Conservation (phyloP, 345 rosid genomes). For the Erysimum cheiranthoides region DNA sequence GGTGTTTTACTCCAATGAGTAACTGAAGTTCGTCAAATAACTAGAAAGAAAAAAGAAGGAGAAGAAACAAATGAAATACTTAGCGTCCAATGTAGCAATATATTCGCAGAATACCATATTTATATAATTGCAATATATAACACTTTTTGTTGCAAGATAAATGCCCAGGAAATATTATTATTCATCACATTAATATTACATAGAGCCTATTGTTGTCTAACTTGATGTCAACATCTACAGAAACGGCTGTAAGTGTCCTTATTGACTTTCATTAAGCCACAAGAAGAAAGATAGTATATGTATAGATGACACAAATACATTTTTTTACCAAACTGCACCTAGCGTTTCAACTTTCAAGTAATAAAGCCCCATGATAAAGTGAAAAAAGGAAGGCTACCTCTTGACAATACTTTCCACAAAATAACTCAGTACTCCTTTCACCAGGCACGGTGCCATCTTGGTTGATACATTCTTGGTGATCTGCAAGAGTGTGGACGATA, state of each 20-base stretch:
- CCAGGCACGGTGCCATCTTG: constrained; percentile 44
- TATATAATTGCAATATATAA: background rate
- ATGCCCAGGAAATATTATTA: background rate
- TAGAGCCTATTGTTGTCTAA: background rate
- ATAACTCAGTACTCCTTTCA: constrained; percentile 47
- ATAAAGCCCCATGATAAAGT: constrained; percentile 52
- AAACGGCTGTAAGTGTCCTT: background rate
- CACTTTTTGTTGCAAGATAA: constrained; percentile 6
- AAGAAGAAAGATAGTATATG: too few relatives aligned
- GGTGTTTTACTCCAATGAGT: constrained; percentile 84
- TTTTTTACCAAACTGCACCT: background rate
- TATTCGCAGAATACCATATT: background rate
- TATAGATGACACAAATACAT: too few relatives aligned
- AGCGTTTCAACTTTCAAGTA: constrained; percentile 10
- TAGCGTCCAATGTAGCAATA: constrained; percentile 6
- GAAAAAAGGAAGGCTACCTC: constrained; percentile 60
- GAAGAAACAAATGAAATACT: constrained; percentile 20
- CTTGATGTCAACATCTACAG: background rate
- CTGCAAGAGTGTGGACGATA: constrained; percentile 55
- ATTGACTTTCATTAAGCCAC: constrained; percentile 4
- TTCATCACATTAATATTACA: constrained; percentile 7
- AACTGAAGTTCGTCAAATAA: constrained; percentile 58
- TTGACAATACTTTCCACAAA: constrained; percentile 84
- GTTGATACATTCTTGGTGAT: constrained; percentile 70
- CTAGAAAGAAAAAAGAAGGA: constrained; percentile 47